Conservation (phyloP, 2,329 filamentous ascomycete genomes). For the Catunica adiposa region DNA sequence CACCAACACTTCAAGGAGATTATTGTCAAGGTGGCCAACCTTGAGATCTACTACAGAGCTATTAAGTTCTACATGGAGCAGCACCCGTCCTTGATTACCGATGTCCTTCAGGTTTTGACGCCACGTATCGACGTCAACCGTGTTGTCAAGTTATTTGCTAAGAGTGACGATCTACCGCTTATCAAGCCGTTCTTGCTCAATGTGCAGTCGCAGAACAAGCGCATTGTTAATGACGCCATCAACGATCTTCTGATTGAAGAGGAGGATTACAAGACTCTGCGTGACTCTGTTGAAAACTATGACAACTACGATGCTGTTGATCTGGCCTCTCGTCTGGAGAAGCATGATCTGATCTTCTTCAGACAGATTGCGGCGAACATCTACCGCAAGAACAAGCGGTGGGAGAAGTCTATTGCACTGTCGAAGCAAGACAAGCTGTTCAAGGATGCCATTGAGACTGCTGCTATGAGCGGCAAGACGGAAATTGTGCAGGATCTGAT, state of each 20-base stretch:
- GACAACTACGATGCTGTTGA: conserved; percentile 97
- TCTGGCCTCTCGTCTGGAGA: conserved; percentile 80
- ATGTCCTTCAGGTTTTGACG: conserved; percentile 83
- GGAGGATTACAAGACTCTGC: conserved; percentile 96
- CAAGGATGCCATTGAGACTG: conserved; percentile 97
- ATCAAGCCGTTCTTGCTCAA: conserved; percentile 98
- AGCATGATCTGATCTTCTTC: conserved; percentile 98
- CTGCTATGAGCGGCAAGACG: conserved; percentile 75
- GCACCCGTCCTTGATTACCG: conserved; percentile 88
- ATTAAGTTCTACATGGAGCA: conserved; percentile 96
- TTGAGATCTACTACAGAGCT: conserved; percentile 97
- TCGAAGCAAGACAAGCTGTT: conserved; percentile 99
- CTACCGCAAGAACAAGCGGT: conserved; percentile 99
- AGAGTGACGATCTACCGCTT: conserved; percentile 91
- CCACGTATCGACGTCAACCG: conserved; percentile 92
- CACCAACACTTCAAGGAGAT: conserved; percentile 99
- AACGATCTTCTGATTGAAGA: conserved; percentile 96
- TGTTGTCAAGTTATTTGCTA: conserved; percentile 97
- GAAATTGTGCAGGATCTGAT: conserved; percentile 92
- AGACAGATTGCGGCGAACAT: conserved; percentile 95
- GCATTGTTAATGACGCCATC: conserved; percentile 92
- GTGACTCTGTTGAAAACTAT: conserved; percentile 95
- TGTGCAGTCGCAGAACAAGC: conserved; percentile 95
- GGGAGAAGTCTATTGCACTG: conserved; percentile 95
- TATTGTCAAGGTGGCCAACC: conserved; percentile 88